These are phyloP conservation scores for Vigna hirtella DNA, from an alignment of 306 rosid species.

Conservation along the genomic window DNA sequence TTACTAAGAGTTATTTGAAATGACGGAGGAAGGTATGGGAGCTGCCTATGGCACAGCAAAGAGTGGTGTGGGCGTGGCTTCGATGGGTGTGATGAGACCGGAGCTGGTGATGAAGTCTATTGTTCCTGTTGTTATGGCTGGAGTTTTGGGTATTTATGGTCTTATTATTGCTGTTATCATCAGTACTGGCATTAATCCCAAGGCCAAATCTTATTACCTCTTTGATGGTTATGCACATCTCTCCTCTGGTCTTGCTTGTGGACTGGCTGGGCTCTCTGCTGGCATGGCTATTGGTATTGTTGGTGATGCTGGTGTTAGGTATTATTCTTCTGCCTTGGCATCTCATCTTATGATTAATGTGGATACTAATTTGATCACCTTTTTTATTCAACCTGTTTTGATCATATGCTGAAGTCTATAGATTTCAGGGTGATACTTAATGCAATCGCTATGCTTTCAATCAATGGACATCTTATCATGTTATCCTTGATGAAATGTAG, in stretches of 20 bases:
- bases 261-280: slow-evolving; percentile 87
- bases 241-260: slow-evolving; percentile 91
- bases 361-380: slow-evolving; percentile 2
- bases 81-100: slow-evolving; percentile 96
- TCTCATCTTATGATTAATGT: not conserved
- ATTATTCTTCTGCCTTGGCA: slow-evolving; percentile 35
- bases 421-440: not conserved
- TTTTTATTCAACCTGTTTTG: not conserved
- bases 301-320: slow-evolving; percentile 96
- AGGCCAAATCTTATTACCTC: slow-evolving; percentile 87
- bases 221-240: slow-evolving; percentile 93
- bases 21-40: slow-evolving; percentile 77
- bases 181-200: slow-evolving; percentile 91
- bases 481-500: slow-evolving; percentile 15
- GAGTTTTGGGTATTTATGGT: slow-evolving; percentile 92
- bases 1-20: slow-evolving; percentile 16
- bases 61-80: slow-evolving; percentile 93
- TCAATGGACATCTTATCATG: not conserved
- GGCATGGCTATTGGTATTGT: slow-evolving; percentile 96
- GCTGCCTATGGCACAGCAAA: slow-evolving; percentile 93
- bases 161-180: slow-evolving; percentile 89
- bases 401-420: not conserved
- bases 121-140: slow-evolving; percentile 95
- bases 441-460: not conserved
- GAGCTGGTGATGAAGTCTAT: slow-evolving; percentile 92